phyloP scores from a whole-genome alignment of 768 basidiomycete species.

The Lentinula edodes region DNA sequence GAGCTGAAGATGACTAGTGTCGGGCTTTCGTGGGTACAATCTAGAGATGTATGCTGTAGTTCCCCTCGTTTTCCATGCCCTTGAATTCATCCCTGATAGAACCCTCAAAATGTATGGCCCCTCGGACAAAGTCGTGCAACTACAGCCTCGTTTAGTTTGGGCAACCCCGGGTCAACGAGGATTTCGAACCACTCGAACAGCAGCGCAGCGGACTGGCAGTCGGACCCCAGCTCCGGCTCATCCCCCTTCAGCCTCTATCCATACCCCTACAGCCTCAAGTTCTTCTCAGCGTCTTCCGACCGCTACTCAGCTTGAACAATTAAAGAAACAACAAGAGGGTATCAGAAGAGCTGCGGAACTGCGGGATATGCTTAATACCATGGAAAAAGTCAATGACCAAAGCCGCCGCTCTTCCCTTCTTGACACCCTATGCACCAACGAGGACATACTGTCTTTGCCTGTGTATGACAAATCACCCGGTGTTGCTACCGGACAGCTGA shows the following conservation, averaged over 20 bases:
- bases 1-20: conserved; percentile 25
- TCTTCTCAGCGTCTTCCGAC: conserved; percentile 10
- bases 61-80: neutral
- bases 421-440: conserved; percentile 59
- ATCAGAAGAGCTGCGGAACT: conserved; percentile 63
- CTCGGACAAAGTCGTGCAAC: conserved; percentile 46
- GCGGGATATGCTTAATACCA: conserved; percentile 50
- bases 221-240: neutral
- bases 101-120: conserved; percentile 69
- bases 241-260: conserved; percentile 10
- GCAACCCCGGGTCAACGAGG: conserved; percentile 67
- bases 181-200: conserved; percentile 24
- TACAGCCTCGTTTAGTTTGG: conserved; percentile 70
- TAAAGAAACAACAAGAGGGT: conserved; percentile 44
- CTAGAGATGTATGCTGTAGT: conserved; percentile 51
- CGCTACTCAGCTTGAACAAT: conserved; percentile 35
- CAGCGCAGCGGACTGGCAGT: conserved; percentile 7
- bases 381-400: conserved; percentile 79
- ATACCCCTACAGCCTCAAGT: neutral
- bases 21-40: conserved; percentile 40
- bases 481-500: conserved; percentile 55
- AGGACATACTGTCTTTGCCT: conserved; percentile 71
- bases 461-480: conserved; percentile 70
- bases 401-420: conserved; percentile 64
- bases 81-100: conserved; percentile 27